Conservation (phyloP, 176 grass and related monocot species). For the Bothriochloa decipiens region DNA sequence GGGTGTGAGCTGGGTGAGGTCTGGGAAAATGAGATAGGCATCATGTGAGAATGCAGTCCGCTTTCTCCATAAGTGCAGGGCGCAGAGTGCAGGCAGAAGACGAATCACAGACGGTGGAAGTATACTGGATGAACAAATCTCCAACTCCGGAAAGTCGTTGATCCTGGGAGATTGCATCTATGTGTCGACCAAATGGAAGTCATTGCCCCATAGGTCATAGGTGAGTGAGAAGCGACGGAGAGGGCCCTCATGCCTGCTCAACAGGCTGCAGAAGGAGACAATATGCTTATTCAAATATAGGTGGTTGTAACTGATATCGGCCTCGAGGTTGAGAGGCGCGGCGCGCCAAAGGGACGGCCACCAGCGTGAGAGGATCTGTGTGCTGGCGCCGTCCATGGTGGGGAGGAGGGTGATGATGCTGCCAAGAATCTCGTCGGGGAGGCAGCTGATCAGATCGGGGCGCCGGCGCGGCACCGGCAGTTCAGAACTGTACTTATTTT, state of each 20-base stretch:
- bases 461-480: too few relatives aligned
- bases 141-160: not conserved
- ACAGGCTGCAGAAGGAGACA: not conserved
- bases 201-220: too few relatives aligned
- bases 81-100: not conserved
- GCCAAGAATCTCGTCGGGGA: not conserved
- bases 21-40: not conserved
- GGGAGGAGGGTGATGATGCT: slow-evolving; percentile 11
- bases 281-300: too few relatives aligned
- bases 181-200: not conserved
- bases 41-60: not conserved
- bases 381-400: not conserved
- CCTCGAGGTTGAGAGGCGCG: not conserved
- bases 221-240: not conserved
- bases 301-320: not conserved
- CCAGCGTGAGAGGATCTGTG: not conserved
- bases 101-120: not conserved
- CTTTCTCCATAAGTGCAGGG: not conserved
- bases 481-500: too few relatives aligned
- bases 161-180: not conserved
- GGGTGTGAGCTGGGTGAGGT: too few relatives aligned
- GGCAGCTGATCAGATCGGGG: not conserved
- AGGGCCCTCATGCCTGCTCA: not conserved
- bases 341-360: not conserved
- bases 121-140: not conserved